These are phyloP conservation scores for Acanthamoeba triangularis DNA, from an alignment of 208 protist genomes.

Conservation along the genomic window DNA sequence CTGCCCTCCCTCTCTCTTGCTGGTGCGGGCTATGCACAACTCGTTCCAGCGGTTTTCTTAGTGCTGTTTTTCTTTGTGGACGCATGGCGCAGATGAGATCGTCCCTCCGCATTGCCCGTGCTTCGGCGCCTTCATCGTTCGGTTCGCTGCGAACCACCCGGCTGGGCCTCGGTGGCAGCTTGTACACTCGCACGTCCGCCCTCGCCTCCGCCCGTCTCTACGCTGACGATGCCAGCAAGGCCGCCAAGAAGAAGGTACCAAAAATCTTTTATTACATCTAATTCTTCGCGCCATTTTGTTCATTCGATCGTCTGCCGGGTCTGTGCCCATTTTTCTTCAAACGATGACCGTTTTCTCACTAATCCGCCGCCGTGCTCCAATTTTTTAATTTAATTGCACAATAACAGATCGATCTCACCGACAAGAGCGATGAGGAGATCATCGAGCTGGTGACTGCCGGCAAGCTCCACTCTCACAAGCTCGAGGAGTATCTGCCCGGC, in stretches of 20 bases:
- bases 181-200: not conserved
- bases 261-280: not conserved
- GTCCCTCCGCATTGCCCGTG: conserved; percentile 2
- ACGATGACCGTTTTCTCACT: not conserved
- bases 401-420: conserved; percentile 32
- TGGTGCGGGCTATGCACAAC: too few species aligned
- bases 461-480: conserved; percentile 58
- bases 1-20: too few species aligned
- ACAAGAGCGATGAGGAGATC: conserved; percentile 81
- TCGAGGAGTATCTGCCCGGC: conserved; percentile 77
- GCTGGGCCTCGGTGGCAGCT: not conserved
- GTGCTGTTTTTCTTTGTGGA: too few species aligned
- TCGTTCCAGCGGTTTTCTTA: too few species aligned
- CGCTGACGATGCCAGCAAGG: not conserved
- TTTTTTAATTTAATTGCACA: not conserved
- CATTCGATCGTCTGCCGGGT: too few species aligned
- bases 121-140: not conserved
- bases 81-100: conserved; percentile 8
- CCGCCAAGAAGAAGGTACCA: not conserved
- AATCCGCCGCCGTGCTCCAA: not conserved
- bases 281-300: not conserved
- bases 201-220: not conserved
- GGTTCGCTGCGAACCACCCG: not conserved
- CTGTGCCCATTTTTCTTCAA: not conserved
- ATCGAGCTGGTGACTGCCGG: conserved; percentile 53